Evolutionary conservation across 2,329 filamentous ascomycete species (phyloP), one percentile per base, ranked within the genome.

Genomic region (Niveomyces coronatus): DNA sequence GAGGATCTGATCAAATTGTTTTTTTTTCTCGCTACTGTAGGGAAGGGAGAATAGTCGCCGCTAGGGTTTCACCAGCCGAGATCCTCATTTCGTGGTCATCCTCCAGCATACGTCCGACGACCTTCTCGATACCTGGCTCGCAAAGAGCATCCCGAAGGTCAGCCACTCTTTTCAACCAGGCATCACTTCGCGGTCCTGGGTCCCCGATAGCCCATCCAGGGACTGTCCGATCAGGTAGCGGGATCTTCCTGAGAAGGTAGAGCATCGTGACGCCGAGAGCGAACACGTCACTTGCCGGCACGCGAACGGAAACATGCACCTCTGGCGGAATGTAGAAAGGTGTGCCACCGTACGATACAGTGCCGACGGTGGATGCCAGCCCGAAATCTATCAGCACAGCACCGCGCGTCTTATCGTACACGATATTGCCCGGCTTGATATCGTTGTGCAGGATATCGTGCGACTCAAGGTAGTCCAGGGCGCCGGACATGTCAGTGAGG

Each of bases 361-460:
- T 6, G 8, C 26, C 26, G 15, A n/a, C 26, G 26, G 15, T 9
- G 15, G 26, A 28, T 14, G 15, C 26, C 26, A 28, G n/a, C 6
- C 32, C 20, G 22, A 34, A 34, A 16, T 34, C 32, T 4, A 34
- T n/a, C 32, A 34, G 10, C 6, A 26, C 32, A 9, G 32, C 32
- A 23, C 20, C 22, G 15, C 20, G 32, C 4, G 2, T 9, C 4
- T 5, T 13, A 13, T n/a, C 10, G n/a, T 26, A 34, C 2, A 34
- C 15, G 10, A 34, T 34, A 9, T 34, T 34, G 4, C 20, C 15
- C 7, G 32, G 32, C 32, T 26, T 26, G 22, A 34, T 34, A 16
- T 34, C 32, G 32, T 34, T 24, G 22, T 34, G 32, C 32, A 26
- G 4, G n/a, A 34, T 26, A 3, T 4, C 9, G n/a, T 10, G 4